Conservation (phyloP, 1,139 yeast genomes). For the Candida sanyaensis region DNA sequence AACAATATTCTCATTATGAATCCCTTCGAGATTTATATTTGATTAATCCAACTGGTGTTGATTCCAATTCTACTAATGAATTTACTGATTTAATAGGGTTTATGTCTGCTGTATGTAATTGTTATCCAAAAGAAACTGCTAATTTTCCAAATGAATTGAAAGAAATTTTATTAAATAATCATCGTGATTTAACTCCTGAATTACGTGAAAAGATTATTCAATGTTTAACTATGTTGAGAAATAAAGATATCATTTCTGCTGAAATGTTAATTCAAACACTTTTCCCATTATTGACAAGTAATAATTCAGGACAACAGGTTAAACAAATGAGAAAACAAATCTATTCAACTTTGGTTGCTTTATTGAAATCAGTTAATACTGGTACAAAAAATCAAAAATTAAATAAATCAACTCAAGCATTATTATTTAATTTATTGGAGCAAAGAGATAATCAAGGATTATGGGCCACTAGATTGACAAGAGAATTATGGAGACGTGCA, state of each 20-base stretch:
- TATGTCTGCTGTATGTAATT: constrained; percentile 85
- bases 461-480: constrained; percentile 94
- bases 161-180: constrained; percentile 67
- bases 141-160: constrained; percentile 81
- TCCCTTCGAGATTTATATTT: constrained; percentile 85
- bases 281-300: constrained; percentile 74
- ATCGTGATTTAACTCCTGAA: constrained; percentile 79
- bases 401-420: constrained; percentile 87
- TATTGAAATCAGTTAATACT: constrained; percentile 79
- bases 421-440: constrained; percentile 80
- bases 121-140: constrained; percentile 87
- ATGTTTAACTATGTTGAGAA: constrained; percentile 85
- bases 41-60: constrained; percentile 62
- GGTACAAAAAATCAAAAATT: constrained; percentile 85
- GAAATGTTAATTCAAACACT: constrained; percentile 82
- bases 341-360: constrained; percentile 72
- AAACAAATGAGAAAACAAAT: constrained; percentile 82
- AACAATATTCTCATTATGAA: constrained; percentile 90
- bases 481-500: constrained; percentile 96
- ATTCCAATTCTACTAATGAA: constrained; percentile 65
- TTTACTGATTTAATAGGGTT: constrained; percentile 87
- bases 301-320: constrained; percentile 69
- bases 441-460: constrained; percentile 80
- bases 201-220: constrained; percentile 90
- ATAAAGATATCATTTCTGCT: constrained; percentile 78